Evolutionary conservation across 1,284 basidiomycete genomes (phyloP).

Genomic region (Leccinum olivaceoglutinosum): DNA sequence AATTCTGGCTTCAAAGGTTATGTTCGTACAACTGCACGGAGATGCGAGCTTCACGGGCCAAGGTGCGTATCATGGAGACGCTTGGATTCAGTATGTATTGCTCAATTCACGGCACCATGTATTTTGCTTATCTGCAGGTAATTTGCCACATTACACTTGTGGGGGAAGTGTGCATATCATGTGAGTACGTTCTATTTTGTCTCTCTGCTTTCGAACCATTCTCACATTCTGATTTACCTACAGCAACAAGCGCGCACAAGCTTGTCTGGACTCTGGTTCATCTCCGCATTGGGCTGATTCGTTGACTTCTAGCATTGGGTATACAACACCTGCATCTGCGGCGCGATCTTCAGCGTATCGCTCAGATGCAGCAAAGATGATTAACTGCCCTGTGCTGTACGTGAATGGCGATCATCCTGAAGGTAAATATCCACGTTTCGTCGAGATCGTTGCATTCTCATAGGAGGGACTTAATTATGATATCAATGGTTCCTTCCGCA

Average conservation of each 20-base stretch:
- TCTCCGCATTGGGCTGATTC: neutral
- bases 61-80: conserved; percentile 82
- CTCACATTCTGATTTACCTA: conserved; percentile 31
- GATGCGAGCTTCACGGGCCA: conserved; percentile 89
- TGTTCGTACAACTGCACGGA: conserved; percentile 86
- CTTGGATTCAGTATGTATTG: conserved; percentile 66
- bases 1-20: conserved; percentile 37
- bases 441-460: neutral
- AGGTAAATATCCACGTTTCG: conserved; percentile 40
- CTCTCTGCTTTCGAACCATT: conserved; percentile 50
- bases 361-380: conserved; percentile 87
- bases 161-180: conserved; percentile 87
- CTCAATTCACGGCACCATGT: neutral
- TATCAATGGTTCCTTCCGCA: conserved; percentile 22
- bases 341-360: conserved; percentile 84
- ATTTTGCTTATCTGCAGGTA: conserved; percentile 40
- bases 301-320: conserved; percentile 63
- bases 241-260: conserved; percentile 46
- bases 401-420: conserved; percentile 90
- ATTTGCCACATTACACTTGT: conserved; percentile 83
- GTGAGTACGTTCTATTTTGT: conserved; percentile 53
- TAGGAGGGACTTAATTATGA: neutral
- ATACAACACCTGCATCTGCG: conserved; percentile 80
- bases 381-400: conserved; percentile 84
- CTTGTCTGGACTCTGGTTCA: neutral